A percentile compares a stretch with the other conserved stretches of the same genome.
phyloP scores from a whole-genome alignment of 2,329 filamentous ascomycete genomes.

The Aureobasidium sp. region DNA sequence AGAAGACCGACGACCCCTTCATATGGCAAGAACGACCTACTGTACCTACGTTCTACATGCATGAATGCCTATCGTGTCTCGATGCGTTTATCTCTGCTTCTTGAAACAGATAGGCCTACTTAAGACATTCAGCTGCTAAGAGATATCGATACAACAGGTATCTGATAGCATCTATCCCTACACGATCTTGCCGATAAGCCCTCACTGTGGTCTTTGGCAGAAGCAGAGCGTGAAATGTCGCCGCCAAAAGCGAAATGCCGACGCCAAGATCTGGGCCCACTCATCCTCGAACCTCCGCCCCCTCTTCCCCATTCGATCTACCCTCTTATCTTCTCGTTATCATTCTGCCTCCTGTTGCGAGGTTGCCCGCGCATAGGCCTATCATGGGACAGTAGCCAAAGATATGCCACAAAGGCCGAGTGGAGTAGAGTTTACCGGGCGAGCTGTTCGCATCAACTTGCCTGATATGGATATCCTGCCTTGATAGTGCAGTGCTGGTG shows the following conservation, averaged over 20 bases:
- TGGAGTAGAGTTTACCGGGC: background rate
- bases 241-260: background rate
- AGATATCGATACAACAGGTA: background rate
- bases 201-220: no score
- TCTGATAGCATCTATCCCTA: background rate
- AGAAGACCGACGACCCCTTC: background rate
- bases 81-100: background rate
- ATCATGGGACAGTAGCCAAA: background rate
- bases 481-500: background rate
- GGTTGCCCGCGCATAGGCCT: constrained; percentile 3
- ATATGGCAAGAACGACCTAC: background rate
- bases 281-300: background rate
- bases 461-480: background rate
- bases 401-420: background rate
- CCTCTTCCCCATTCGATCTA: background rate
- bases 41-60: background rate
- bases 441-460: background rate
- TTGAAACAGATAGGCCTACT: background rate
- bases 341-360: background rate
- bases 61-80: background rate
- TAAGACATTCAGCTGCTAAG: background rate
- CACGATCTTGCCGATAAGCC: no score
- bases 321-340: background rate
- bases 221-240: background rate
- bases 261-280: background rate